These are phyloP conservation scores for Metschnikowia similis DNA, from an alignment of 805 yeast species.

Conservation along the genomic window DNA sequence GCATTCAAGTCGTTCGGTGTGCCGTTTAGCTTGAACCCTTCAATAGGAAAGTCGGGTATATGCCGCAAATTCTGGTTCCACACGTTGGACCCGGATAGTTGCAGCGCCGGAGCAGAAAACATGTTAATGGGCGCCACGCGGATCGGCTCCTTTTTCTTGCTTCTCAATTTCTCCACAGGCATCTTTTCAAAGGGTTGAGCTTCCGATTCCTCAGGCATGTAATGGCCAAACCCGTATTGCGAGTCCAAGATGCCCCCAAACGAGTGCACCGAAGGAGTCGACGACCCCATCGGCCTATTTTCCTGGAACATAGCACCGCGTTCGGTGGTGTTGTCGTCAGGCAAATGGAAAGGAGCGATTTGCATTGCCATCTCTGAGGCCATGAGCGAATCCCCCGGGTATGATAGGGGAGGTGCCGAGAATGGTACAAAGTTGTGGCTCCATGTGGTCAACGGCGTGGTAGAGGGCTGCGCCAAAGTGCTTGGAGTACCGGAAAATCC, in stretches of 20 bases:
- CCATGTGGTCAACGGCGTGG: constrained; percentile 36
- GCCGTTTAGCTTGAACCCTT: not conserved
- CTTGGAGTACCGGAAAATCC: constrained; percentile 13
- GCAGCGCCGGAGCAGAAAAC: constrained; percentile 5
- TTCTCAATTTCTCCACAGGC: not conserved
- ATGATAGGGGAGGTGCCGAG: constrained; percentile 35
- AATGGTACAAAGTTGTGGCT: constrained; percentile 28
- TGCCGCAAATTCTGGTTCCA: constrained; percentile 17
- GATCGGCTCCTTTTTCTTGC: constrained; percentile 1
- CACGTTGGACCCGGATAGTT: constrained; percentile 9
- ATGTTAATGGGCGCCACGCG: constrained; percentile 1
- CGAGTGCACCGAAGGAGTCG: constrained; percentile 16
- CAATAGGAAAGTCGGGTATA: not conserved
- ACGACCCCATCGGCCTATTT: not conserved
- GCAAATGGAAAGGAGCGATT: constrained; percentile 24
- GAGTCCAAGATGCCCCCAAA: constrained; percentile 23
- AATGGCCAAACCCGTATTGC: constrained; percentile 10
- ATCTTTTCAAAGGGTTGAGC: not conserved
- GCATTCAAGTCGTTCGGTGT: not conserved
- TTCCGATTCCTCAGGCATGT: not conserved
- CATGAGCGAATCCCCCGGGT: constrained; percentile 14
- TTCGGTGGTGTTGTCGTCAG: constrained; percentile 16
- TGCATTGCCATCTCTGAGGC: constrained; percentile 17
- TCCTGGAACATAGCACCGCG: constrained; percentile 3
- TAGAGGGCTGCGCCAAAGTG: constrained; percentile 1